Base-by-base conservation (phyloP, 805 yeast genomes). In the Yarrowia hollandica region DNA sequence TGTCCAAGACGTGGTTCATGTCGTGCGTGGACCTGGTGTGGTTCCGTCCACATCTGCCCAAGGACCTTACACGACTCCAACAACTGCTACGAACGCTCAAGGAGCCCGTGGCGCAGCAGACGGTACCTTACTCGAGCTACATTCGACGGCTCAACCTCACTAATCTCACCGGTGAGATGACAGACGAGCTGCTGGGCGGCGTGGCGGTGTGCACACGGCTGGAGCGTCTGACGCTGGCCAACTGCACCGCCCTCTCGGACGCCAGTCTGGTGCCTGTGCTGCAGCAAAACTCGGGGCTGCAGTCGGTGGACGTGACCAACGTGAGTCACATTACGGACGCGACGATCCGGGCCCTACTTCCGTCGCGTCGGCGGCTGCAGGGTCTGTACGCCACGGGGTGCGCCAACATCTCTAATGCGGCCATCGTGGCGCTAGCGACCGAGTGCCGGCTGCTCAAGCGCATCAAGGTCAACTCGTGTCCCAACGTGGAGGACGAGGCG, bases 311-410 rank as follows among this genome's bases (percentile, higher is more conserved):
- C 72, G 77, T 92, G 65, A 85, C 96, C 0, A 94, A 94, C 8
- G 86, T 89, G 5, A 77, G 77, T 39, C 82, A 79, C 62, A 75
- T 86, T 25, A 74, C 79, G n/a, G 97, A 91, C 74, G 82, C 79
- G 41, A 82, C 90, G 5, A 82, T 90, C 61, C 64, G 72, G 25
- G 82, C 87, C 6, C 76, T 92, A 63, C 90, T 96, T 2, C 68
- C 69, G 8, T 78, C 82, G 66, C 91, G 97, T 71, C 79, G 81
- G 33, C 75, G 92, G 46, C 76, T 92, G 42, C 97, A 92, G 73
- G 97, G 97, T 1, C 75, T 91, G 44, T 91, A 90, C 69, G 94
- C 94, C 0, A 91, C 96, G 1, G 88, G 88, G 5, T 90, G 97
- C 60, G 81, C 81, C 33, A 72, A 75, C n/a, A 84, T 92, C 3